These are phyloP conservation scores for Haplosporangium gracile DNA, from an alignment of 192 early-diverging fungal genomes.

Conservation along the genomic window DNA sequence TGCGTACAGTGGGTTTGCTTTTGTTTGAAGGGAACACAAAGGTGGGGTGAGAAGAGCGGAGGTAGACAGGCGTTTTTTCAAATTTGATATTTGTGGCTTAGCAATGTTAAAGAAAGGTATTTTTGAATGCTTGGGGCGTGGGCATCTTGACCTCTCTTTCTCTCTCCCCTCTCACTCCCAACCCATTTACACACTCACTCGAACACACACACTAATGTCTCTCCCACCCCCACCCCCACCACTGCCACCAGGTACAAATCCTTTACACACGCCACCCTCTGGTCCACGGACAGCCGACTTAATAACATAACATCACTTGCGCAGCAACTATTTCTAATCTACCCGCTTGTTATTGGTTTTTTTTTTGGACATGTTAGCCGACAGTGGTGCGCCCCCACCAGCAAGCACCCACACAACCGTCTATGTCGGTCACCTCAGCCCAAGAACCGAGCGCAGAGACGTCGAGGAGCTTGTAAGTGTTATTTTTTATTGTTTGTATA, in stretches of 20 bases:
- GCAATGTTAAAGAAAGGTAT: background rate
- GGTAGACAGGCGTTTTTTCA: background rate
- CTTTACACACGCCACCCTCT: background rate
- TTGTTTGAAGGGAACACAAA: background rate
- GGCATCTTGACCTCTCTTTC: background rate
- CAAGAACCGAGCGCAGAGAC: slow-evolving; percentile 64
- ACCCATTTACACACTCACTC: background rate
- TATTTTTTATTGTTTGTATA: background rate
- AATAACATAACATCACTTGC: background rate
- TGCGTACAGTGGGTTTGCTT: background rate
- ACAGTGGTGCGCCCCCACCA: slow-evolving; percentile 4
- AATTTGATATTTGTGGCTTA: slow-evolving; percentile 7
- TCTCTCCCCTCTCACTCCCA: background rate
- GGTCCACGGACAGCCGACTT: background rate
- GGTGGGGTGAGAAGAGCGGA: no score
- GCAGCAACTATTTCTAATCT: background rate
- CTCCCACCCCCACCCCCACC: slow-evolving; percentile 21
- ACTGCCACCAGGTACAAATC: slow-evolving; percentile 4
- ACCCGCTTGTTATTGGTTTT: background rate
- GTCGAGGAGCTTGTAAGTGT: slow-evolving; percentile 63
- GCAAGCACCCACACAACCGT: slow-evolving; percentile 52
- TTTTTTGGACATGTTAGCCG: background rate
- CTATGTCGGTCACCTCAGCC: slow-evolving; percentile 64
- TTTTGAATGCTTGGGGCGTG: no score
- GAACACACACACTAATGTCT: background rate